Conservation (phyloP, 306 rosid species). For the Phaseolus lunatus region DNA sequence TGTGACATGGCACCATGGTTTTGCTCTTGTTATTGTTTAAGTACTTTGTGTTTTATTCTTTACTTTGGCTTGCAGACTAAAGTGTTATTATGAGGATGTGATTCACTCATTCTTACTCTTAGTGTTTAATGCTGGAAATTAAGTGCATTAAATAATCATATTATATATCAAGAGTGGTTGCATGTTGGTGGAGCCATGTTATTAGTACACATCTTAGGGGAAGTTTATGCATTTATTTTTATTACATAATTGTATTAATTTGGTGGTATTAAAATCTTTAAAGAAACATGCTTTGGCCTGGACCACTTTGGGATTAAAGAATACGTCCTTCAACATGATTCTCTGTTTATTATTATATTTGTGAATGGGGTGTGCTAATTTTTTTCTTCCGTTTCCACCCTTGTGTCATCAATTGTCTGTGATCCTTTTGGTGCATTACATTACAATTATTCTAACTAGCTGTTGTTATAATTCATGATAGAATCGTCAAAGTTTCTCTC, state of each 20-base stretch:
- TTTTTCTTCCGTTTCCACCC: neutral
- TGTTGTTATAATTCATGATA: constrained; percentile 33
- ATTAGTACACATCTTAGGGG: neutral
- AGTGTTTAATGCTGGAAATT: constrained; percentile 11
- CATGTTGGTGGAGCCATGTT: neutral
- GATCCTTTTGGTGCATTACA: constrained; percentile 13
- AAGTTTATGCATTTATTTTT: neutral
- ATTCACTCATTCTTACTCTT: neutral
- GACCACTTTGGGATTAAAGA: constrained; percentile 12
- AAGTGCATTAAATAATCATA: neutral
- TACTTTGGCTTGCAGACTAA: neutral
- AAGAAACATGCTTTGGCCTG: constrained; percentile 1
- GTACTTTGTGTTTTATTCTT: neutral
- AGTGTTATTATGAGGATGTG: constrained; percentile 23
- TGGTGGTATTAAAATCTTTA: neutral
- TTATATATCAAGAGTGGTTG: constrained; percentile 7
- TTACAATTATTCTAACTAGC: constrained; percentile 4
- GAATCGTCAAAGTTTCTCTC: constrained; percentile 85
- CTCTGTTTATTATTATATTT: constrained; percentile 22
- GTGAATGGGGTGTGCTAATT: neutral
- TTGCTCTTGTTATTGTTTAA: constrained; percentile 2
- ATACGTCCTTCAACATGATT: constrained; percentile 5
- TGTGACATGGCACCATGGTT: neutral
- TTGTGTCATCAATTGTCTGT: constrained; percentile 7
- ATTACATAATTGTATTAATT: neutral